Evolutionary conservation across 2,329 filamentous ascomycete genomes (phyloP).

Genomic region (Hortaea werneckii): DNA sequence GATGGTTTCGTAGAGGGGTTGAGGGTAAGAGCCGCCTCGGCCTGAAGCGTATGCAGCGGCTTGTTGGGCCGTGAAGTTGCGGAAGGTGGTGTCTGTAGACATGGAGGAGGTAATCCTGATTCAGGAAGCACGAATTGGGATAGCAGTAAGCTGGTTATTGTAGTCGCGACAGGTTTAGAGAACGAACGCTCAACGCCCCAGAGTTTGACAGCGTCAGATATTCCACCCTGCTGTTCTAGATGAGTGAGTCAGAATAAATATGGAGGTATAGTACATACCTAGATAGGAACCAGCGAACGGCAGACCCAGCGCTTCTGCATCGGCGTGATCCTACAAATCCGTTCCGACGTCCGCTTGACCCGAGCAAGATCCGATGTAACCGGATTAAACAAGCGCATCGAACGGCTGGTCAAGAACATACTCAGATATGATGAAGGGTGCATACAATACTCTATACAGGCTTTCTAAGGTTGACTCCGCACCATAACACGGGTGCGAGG

Average conservation of each 20-base stretch:
- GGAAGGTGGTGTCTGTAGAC: constrained; percentile 35
- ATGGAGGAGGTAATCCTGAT: no score
- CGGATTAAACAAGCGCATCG: background rate
- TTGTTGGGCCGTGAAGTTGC: constrained; percentile 34
- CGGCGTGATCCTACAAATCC: no score
- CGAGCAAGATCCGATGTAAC: background rate
- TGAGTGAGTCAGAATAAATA: no score
- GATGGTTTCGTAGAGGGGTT: constrained; percentile 38
- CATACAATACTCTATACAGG: constrained; percentile 21
- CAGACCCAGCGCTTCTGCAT: no score
- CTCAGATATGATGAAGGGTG: background rate
- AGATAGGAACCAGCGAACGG: no score
- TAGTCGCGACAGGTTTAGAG: no score
- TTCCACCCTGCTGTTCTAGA: no score
- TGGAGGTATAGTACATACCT: no score
- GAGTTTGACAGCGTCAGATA: no score
- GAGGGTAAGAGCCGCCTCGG: constrained; percentile 34
- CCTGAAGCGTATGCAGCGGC: constrained; percentile 35
- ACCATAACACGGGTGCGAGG: constrained; percentile 41
- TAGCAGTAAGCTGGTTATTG: no score
- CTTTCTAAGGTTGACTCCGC: constrained; percentile 36
- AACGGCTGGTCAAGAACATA: background rate
- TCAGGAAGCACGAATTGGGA: no score
- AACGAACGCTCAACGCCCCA: no score
- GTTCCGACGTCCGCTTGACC: background rate